Evolutionary conservation across 1,139 yeast genomes (phyloP).

Genomic region (Nematodospora anomalae): DNA sequence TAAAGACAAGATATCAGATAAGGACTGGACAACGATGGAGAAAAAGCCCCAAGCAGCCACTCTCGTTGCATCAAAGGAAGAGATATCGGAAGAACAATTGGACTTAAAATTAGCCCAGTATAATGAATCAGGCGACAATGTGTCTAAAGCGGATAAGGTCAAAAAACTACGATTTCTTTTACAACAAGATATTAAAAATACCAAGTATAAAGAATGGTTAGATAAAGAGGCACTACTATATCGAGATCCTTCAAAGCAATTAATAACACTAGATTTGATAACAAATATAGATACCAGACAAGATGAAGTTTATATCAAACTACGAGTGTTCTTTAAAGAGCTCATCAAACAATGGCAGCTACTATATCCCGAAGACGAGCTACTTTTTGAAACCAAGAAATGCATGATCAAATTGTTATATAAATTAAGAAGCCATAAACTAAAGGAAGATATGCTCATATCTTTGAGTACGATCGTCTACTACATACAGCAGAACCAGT

Average conservation of each 20-base stretch:
- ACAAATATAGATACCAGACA: slow-evolving; percentile 12
- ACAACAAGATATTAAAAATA: slow-evolving; percentile 12
- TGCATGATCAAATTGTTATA: slow-evolving; percentile 63
- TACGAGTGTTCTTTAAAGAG: slow-evolving; percentile 51
- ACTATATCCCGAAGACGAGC: slow-evolving; percentile 6
- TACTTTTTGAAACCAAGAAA: slow-evolving; percentile 55
- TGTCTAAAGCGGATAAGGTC: slow-evolving; percentile 14
- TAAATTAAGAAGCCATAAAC: slow-evolving; percentile 49
- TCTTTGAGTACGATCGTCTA: slow-evolving; percentile 61
- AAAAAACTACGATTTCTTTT: slow-evolving; percentile 13
- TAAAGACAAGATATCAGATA: too few relatives aligned
- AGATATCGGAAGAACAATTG: slow-evolving; percentile 24
- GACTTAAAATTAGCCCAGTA: slow-evolving; percentile 14
- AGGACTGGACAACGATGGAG: neutral
- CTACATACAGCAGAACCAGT: slow-evolving; percentile 57
- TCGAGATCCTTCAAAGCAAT: slow-evolving; percentile 10
- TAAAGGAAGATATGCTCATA: slow-evolving; percentile 47
- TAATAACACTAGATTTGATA: slow-evolving; percentile 15
- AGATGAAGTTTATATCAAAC: slow-evolving; percentile 37
- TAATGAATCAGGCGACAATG: slow-evolving; percentile 7
- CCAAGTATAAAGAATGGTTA: slow-evolving; percentile 16
- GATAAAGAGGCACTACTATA: slow-evolving; percentile 13
- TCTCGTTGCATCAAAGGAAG: slow-evolving; percentile 19
- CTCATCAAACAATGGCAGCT: slow-evolving; percentile 49
- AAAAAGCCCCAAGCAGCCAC: neutral